Base-by-base conservation (phyloP, 2,329 filamentous ascomycete species). In the Microdochium nivale region DNA sequence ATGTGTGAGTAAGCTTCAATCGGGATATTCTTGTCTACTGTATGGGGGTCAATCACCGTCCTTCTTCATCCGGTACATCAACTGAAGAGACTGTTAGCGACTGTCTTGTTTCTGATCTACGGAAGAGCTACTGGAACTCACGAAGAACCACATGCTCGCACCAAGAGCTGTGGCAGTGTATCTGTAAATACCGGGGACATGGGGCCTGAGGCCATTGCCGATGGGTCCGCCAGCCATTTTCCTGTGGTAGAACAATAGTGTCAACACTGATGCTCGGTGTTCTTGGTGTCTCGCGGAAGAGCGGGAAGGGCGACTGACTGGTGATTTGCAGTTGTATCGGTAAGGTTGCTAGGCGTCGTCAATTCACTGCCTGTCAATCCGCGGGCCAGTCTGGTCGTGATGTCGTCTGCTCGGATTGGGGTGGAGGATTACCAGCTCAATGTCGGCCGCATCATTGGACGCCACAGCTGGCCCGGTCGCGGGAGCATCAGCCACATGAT, bases 131-230 rank as follows among this genome's bases (percentile, higher is more conserved):
- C 16, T 40, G 35, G 4, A 40, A 76, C 87, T 66, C 81, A 97
- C 91, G 71, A 94, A 99, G 75, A 99, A 97, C 94, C 94, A 99
- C 94, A 97, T 99, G 74, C 87, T 88, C 51, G 94, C 94, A 60
- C 90, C 88, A 56, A 99, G 78, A 55, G 86, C 88, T 46, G 90
- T 96, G 47, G 88, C 92, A 53, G 85, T 81, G 70, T 92, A 87
- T 67, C 89, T 83, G 77, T 97, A 96, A 59, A 96, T 66, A 49
- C 70, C 69, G 37, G 74, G 72, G 55, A 78, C 77, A 59, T 77
- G 76, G 57, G 77, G 74, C 60, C 50, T 60, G 43, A 60, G 55
- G 40, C 61, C 62, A 24, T 57, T 53, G 53, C 60, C 60, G 50
- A 49, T 53, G 37, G 53, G 55, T 52, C 56, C 56, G 49, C 62